Conservation (phyloP, 2,329 filamentous ascomycete genomes). For the Lasiodiplodia sp. region DNA sequence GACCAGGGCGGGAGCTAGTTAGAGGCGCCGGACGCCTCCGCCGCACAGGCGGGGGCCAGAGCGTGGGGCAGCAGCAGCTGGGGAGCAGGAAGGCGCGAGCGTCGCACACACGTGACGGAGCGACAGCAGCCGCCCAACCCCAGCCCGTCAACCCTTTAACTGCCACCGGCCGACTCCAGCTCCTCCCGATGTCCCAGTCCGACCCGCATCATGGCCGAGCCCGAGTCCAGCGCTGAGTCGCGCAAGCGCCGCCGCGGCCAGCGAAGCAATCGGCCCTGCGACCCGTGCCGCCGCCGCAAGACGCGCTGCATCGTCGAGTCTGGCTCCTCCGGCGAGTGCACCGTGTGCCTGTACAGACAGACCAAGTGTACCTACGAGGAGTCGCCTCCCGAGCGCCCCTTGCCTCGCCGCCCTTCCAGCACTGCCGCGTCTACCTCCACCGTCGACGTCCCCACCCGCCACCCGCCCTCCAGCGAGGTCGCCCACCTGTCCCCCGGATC, state of each 20-base stretch:
- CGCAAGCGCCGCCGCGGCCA: conserved; percentile 22
- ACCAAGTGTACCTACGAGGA: conserved; percentile 27
- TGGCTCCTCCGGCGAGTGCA: conserved; percentile 25
- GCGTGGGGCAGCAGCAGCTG: not conserved
- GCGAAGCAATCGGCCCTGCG: conserved; percentile 31
- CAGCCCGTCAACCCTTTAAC: not conserved
- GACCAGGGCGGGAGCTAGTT: not conserved
- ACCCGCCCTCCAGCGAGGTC: conserved; percentile 5
- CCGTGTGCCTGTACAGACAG: conserved; percentile 25
- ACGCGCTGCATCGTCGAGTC: conserved; percentile 30
- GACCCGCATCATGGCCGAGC: conserved; percentile 18
- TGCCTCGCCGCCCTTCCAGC: conserved; percentile 18
- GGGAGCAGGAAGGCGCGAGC: conserved; percentile 7
- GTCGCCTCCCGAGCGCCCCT: conserved; percentile 18
- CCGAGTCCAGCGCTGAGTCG: conserved; percentile 17
- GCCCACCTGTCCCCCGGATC: conserved; percentile 12
- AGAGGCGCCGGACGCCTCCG: conserved; percentile 6
- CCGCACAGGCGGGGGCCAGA: conserved; percentile 1
- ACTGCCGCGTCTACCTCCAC: conserved; percentile 4
- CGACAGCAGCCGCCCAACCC: not conserved
- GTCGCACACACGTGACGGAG: conserved; percentile 20
- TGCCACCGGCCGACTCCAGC: not conserved
- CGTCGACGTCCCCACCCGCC: conserved; percentile 3
- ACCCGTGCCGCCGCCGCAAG: conserved; percentile 31
- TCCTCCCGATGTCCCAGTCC: not conserved